Base-by-base conservation (phyloP, 2,329 filamentous ascomycete genomes). In the Rhinocladiella similis region DNA sequence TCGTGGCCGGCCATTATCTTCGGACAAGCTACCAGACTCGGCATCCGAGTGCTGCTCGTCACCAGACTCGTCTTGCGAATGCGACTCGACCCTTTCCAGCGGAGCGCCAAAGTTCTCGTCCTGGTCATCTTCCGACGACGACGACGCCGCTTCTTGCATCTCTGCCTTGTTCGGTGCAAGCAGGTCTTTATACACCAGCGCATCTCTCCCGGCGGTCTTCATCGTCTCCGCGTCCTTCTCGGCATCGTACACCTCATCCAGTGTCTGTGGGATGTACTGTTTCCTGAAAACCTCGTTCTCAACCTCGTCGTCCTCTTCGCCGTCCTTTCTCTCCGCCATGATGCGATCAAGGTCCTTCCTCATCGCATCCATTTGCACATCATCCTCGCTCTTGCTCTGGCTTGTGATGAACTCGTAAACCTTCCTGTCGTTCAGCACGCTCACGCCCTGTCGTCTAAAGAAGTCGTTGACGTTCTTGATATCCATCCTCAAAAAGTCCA, bases 381-480 rank as follows among this genome's bases (percentile, higher is more conserved):
- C 65, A n/a, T 67, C 65, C 0, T 60, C 60, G 1, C 71, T 70
- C 0, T 85, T 87, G 9, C 85, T 77, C 0, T 80, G 69, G 0
- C 80, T 75, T 0, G 86, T 90, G 68, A 97, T 85, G 73, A 96
- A 97, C 64, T 87, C 83, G 74, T 95, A 99, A 10, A 91, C 79
- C n/a, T 82, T 77, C 29, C 88, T 84, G 72, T 97, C 93, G 1
- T 86, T 76, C 2, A 99, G 79, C 0, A 85, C 88, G 59, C 95
- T 86, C 1, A 97, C 91, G 39, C 88, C 88, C 71, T 96, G 88
- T 18, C 89, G 83, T 27, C 86, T 81, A 83, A 97, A 99, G 75
- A 96, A 99, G 72, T 96, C 91, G 19, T 86, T 88, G 1, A 96
- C 85, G 69, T 99, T 99, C 80, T 97, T 97, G 74, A 99, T 91